Evolutionary conservation across 2,329 filamentous ascomycete species (phyloP).

Genomic region (Xylariaceae sp.): DNA sequence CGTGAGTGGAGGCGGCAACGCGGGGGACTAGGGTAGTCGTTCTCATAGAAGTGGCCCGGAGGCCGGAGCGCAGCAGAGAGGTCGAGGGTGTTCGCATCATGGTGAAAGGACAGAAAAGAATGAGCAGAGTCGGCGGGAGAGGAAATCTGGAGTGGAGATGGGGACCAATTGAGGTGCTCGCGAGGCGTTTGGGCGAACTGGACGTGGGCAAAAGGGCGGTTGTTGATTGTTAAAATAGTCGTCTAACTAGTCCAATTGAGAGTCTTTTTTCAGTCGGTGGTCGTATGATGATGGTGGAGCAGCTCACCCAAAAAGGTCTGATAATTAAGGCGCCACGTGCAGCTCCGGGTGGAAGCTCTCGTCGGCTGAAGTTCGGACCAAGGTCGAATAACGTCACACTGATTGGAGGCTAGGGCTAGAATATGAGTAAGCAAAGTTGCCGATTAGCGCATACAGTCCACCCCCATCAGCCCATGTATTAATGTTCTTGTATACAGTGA

Average conservation of each 20-base stretch:
- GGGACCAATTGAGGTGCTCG: slow-evolving; percentile 31
- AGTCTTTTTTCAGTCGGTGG: slow-evolving; percentile 32
- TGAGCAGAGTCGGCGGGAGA: slow-evolving; percentile 9
- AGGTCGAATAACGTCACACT: slow-evolving; percentile 13
- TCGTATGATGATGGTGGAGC: slow-evolving; percentile 34
- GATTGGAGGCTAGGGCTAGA: too few species aligned
- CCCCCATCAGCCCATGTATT: too few species aligned
- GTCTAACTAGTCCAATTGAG: slow-evolving; percentile 40
- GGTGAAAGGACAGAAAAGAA: slow-evolving; percentile 15
- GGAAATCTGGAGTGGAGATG: slow-evolving; percentile 32
- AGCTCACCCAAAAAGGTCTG: slow-evolving; percentile 8
- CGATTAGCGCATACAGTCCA: too few species aligned
- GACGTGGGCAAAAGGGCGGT: slow-evolving; percentile 12
- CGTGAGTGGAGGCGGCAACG: slow-evolving; percentile 72
- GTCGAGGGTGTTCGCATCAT: slow-evolving; percentile 61
- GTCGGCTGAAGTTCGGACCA: slow-evolving; percentile 25
- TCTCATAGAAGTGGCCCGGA: slow-evolving; percentile 43
- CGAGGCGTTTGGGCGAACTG: slow-evolving; percentile 14
- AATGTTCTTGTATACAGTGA: too few species aligned
- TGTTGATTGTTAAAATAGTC: slow-evolving; percentile 15
- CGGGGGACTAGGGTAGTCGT: slow-evolving; percentile 47
- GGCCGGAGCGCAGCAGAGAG: slow-evolving; percentile 53
- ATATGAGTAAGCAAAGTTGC: too few species aligned
- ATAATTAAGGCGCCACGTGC: not conserved
- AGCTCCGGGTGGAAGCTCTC: slow-evolving; percentile 5